These are phyloP conservation scores for Aureococcus anophagefferens DNA, from an alignment of 108 stramenopile species.

Conservation along the genomic window DNA sequence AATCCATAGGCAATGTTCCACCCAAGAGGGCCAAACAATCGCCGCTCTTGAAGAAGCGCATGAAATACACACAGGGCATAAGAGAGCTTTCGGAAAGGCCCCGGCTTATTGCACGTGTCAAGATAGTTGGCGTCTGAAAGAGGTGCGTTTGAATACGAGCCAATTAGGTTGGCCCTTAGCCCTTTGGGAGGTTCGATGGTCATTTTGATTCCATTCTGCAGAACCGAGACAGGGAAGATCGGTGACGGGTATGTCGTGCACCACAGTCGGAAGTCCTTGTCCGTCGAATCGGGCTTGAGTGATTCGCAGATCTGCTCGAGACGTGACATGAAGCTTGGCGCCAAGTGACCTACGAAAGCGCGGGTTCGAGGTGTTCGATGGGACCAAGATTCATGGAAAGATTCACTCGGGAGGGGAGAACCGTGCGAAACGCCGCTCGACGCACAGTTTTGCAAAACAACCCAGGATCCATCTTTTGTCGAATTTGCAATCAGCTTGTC, in stretches of 20 bases:
- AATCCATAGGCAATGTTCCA: slow-evolving; percentile 66
- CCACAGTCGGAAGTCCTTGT: slow-evolving; percentile 52
- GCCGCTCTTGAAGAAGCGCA: slow-evolving; percentile 51
- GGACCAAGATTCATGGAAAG: no score
- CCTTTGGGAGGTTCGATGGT: slow-evolving; percentile 60
- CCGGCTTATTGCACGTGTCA: slow-evolving; percentile 8
- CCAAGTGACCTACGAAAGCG: slow-evolving; percentile 44
- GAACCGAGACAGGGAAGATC: slow-evolving; percentile 54
- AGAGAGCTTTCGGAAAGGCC: slow-evolving; percentile 35
- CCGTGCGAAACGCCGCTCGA: no score
- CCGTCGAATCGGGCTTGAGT: slow-evolving; percentile 23
- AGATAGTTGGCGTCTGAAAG: not conserved
- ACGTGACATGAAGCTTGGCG: slow-evolving; percentile 46
- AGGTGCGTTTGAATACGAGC: slow-evolving; percentile 22
- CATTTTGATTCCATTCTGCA: slow-evolving; percentile 64
- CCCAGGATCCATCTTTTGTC: slow-evolving; percentile 42
- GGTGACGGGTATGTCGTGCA: slow-evolving; percentile 45
- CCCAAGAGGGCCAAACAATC: slow-evolving; percentile 52
- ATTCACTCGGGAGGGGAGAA: no score
- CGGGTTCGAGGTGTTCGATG: no score
- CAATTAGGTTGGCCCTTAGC: slow-evolving; percentile 43
- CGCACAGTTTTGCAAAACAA: slow-evolving; percentile 44
- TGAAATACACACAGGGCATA: slow-evolving; percentile 57
- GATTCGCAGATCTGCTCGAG: slow-evolving; percentile 43
- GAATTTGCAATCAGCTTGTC: slow-evolving; percentile 38